Evolutionary conservation across 2,329 filamentous ascomycete species (phyloP).

Genomic region (Trichothecium sympodiale): DNA sequence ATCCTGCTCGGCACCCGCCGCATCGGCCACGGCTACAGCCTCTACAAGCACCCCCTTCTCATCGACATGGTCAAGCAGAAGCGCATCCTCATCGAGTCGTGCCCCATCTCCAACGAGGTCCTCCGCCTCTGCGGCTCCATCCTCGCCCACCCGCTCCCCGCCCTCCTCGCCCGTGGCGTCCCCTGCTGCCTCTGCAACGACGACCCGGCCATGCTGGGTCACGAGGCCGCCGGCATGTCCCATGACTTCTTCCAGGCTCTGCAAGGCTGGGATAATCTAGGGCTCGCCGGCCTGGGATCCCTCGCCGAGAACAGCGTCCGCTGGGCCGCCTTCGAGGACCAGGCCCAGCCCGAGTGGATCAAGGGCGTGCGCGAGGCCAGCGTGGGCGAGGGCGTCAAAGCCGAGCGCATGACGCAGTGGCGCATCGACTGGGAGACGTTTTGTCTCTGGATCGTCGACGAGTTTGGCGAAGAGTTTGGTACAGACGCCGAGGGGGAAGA

Average conservation of each 20-base stretch:
- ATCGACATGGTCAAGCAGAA: constrained; percentile 83
- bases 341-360: constrained; percentile 58
- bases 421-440: constrained; percentile 76
- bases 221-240: constrained; percentile 70
- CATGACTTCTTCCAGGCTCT: constrained; percentile 93
- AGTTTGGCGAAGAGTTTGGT: constrained; percentile 58
- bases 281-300: constrained; percentile 72
- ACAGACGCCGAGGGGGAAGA: constrained; percentile 8
- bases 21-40: constrained; percentile 79
- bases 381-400: constrained; percentile 59
- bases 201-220: constrained; percentile 79
- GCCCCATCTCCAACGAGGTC: constrained; percentile 84
- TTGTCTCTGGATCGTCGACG: constrained; percentile 78
- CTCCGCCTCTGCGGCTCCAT: constrained; percentile 68
- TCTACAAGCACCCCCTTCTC: constrained; percentile 85
- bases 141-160: constrained; percentile 69
- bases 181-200: constrained; percentile 80
- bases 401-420: constrained; percentile 67
- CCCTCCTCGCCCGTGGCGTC: constrained; percentile 75
- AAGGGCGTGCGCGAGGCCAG: constrained; percentile 64
- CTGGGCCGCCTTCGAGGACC: constrained; percentile 83
- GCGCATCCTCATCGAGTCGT: constrained; percentile 79
- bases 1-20: constrained; percentile 76
- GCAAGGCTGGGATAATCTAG: constrained; percentile 86
- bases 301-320: constrained; percentile 87